Evolutionary conservation across 2,329 filamentous ascomycete genomes (phyloP), one percentile per base, ranked within the genome.

Genomic region (Trichoderma cornu-damae): DNA sequence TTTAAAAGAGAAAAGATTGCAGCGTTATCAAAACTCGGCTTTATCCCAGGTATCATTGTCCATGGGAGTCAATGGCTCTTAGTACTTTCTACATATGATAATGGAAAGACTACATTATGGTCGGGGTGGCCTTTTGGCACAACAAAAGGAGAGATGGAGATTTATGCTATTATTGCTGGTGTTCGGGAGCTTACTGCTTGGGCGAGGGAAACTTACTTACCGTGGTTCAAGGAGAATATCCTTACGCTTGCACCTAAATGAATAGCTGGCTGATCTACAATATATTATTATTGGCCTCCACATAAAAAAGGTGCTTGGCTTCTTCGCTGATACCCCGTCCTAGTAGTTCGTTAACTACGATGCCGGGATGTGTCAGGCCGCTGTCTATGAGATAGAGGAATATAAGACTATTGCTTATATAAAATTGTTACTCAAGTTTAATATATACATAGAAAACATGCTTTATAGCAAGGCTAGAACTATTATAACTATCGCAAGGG

Each of bases 101-200:
- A 38, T 37, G 30, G 6, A 28, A 40, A 40, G 3, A 51, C 35
- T 3, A 40, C 22, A 3, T 11, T 51, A 16, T 40, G 16, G n/a
- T 3, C n/a, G 4, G 24, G 24, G n/a, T 40, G 11, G n/a, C 5
- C 26, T 5, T 51, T 51, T 40, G 22, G 35, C 1, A 14, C n/a
- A 18, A 51, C 35, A 2, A 37, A 24, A 35, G 35, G 66, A 60
- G n/a, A 54, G 44, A 2, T 11, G 2, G 2, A 67, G 44, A 4
- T 20, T 3, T 51, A 51, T 12, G n/a, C 24, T 3, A n/a, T 51
- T 9, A 9, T 51, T 40, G 35, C 35, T 9, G 48, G 48, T 12
- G 24, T 51, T 9, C 24, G 48, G 4, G 35, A 30, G 35, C 12
- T 51, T 12, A 40, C 16, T 6, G 24, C 48, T 22, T 51, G 24